Evolutionary conservation across 768 basidiomycete genomes (phyloP).

Genomic region (Lanmaoa pseudosensibilis): DNA sequence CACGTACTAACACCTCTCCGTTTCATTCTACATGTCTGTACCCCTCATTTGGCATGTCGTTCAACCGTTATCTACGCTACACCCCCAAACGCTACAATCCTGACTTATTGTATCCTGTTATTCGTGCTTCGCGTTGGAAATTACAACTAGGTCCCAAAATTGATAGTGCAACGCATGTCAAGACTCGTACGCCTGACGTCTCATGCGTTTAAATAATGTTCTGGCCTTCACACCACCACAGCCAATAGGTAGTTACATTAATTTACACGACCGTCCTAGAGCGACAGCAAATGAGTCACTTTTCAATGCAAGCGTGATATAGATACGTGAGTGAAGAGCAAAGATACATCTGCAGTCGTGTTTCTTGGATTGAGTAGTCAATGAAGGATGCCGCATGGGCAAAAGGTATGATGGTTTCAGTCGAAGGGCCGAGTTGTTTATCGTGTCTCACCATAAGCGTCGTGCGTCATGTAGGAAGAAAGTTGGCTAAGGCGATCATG

Average conservation of each 20-base stretch:
- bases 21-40: conserved; percentile 17
- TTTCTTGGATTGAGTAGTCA: conserved; percentile 17
- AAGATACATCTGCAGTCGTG: conserved; percentile 26
- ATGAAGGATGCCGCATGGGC: conserved; percentile 12
- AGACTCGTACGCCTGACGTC: not conserved
- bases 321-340: conserved; percentile 30
- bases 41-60: conserved; percentile 7
- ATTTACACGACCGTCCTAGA: conserved; percentile 25
- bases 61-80: conserved; percentile 15
- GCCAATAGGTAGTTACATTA: conserved; percentile 30
- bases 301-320: conserved; percentile 29
- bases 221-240: not conserved
- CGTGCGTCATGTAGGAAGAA: conserved; percentile 55
- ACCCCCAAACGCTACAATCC: conserved; percentile 6
- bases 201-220: not conserved
- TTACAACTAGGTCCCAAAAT: conserved; percentile 12
- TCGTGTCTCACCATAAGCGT: conserved; percentile 2
- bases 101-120: conserved; percentile 31
- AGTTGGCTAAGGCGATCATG: conserved; percentile 43
- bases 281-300: conserved; percentile 17
- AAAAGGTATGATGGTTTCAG: conserved; percentile 8
- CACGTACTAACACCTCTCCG: conserved; percentile 13
- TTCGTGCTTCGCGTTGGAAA: conserved; percentile 7
- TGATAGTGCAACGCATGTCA: conserved; percentile 1
- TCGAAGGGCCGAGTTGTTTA: not conserved